Evolutionary conservation across 2,329 filamentous ascomycete species (phyloP), one percentile per base, ranked within the genome.

Genomic region (Botryosphaeria agaves): DNA sequence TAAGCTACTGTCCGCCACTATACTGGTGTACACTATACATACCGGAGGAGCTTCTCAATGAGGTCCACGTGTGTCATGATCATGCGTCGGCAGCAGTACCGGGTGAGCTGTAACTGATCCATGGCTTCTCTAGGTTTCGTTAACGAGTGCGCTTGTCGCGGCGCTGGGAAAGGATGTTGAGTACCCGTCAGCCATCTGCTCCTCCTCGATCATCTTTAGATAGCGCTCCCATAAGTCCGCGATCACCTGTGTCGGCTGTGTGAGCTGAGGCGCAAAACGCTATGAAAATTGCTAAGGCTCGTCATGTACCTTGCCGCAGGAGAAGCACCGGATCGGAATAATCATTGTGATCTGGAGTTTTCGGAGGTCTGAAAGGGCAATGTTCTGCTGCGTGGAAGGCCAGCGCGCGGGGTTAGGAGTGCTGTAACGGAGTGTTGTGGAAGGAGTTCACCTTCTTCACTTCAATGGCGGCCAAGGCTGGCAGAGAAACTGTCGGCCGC

Each of bases 61-160:
- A 98, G 66, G 55, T 98, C 89, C 47, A 98, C 89, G 59, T 98
- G 89, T 36, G 89, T 98, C 80, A 98, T 94, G 56, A 98, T 75
- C 89, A 98, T 98, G 49, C 89, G 79, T 45, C 89, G 81, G 64
- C 89, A 98, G 70, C 89, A 98, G 65, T 98, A 98, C 44, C 89
- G 74, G 59, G 83, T 87, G 49, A 91, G 78, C 33, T 84, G 84
- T 31, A 98, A 74, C 51, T 84, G 71, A 56, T 95, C 85, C 78
- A 98, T 92, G 25, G 87, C 89, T 53, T 94, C 84, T 49, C 89
- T 94, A 43, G 48, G 32, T 7, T 12, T 4, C 12, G 21, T 23
- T 12, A 23, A 19, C 6, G 9, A 4, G 16, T 34, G 8, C 32
- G 28, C 14, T 6, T 4, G n/a, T 9, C 6, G 24, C 12, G 12